phyloP scores from a whole-genome alignment of 1,284 basidiomycete species.

The Peniophora sp. region DNA sequence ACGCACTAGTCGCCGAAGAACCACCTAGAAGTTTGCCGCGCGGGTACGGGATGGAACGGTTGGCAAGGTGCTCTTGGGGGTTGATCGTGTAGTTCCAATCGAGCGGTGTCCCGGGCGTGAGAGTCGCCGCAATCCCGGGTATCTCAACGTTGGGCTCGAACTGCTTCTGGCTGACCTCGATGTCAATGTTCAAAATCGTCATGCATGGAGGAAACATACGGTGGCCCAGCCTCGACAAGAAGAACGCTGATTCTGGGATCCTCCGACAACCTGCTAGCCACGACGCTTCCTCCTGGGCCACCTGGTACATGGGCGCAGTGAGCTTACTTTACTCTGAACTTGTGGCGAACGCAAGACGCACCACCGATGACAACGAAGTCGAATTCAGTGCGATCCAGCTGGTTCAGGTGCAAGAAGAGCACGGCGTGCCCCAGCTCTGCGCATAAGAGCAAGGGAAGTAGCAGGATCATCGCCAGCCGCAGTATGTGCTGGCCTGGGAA shows the following conservation, averaged over 20 bases:
- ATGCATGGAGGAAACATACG: background rate
- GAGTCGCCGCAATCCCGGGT: background rate
- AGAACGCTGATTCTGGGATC: background rate
- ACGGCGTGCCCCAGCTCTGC: too few species aligned
- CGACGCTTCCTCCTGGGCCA: background rate
- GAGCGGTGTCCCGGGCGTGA: background rate
- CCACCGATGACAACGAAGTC: background rate
- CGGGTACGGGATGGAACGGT: background rate
- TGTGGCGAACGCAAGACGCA: background rate
- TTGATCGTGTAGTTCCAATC: constrained; percentile 3
- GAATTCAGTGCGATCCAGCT: too few species aligned
- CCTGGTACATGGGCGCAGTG: background rate
- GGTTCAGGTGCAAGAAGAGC: too few species aligned
- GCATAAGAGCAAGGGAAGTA: too few species aligned
- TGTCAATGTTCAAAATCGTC: background rate
- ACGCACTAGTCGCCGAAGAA: background rate
- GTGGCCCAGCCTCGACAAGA: background rate
- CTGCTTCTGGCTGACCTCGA: background rate
- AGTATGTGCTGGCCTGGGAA: too few species aligned
- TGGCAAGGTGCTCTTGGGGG: background rate
- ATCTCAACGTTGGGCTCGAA: background rate
- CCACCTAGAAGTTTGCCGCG: constrained; percentile 1
- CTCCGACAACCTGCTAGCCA: background rate
- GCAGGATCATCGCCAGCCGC: too few species aligned
- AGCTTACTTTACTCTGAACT: background rate